Base-by-base conservation (phyloP, 768 basidiomycete genomes). In the Phaeolepiota aurea region DNA sequence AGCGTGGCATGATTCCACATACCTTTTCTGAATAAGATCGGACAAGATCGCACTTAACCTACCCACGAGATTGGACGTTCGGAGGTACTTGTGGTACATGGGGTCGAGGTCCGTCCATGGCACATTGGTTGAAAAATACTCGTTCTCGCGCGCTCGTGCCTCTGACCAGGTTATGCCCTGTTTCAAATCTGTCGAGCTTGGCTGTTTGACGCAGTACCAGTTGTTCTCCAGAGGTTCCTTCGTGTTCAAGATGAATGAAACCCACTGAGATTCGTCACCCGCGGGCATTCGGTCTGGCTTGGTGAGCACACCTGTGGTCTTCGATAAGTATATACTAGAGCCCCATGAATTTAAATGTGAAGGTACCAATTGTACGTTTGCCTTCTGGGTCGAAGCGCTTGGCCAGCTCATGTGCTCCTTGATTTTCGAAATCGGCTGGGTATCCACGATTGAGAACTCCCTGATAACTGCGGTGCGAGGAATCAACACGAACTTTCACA, bases 261-360 rank as follows among this genome's bases (percentile, higher is more conserved):
- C 37, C 82, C 82, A 84, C 1, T 44, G 48, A 1, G 55, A 58
- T 38, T 74, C 72, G 12, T 75, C 72, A 0, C 71, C 74, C 1
- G 47, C 19, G 1, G 68, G 68, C 36, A 77, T 80, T 13, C 75
- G 70, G 45, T 82, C 82, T 0, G 79, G 79, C 47, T 83, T 82
- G 0, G 79, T 83, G 20, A 80, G 62, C 5, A 80, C 76, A 25
- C 79, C 79, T 81, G 42, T 5, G 19, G 14, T 37, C 42, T 20
- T n/a, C 12, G 20, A 13, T 9, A 15, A 23, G 14, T 18, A 41
- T 33, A 15, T 38, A 19, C n/a, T 10, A 4, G n/a, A n/a, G n/a
- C n/a, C n/a, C n/a, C n/a, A n/a, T n/a, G n/a, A n/a, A n/a, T n/a
- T 15, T 38, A 20, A 10, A 10, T n/a, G 30, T 19, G n/a, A 9